phyloP scores from a whole-genome alignment of 2,329 filamentous ascomycete species.

The Cercospora janseana region DNA sequence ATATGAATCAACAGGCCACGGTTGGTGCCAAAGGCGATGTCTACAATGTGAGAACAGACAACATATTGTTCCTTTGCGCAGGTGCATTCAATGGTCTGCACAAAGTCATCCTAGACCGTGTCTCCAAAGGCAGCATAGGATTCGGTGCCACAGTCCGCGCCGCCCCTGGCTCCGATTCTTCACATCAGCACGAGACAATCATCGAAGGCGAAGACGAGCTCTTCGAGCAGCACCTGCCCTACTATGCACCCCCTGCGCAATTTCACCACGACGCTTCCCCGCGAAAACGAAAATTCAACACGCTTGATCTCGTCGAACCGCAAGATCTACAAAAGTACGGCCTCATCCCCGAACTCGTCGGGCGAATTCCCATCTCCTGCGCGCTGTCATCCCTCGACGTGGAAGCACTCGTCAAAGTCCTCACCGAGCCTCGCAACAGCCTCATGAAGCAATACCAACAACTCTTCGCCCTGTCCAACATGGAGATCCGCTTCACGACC shows the following conservation, averaged over 20 bases:
- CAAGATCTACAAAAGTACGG: constrained; percentile 67
- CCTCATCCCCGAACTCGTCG: constrained; percentile 92
- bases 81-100: constrained; percentile 93
- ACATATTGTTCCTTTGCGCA: constrained; percentile 95
- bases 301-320: constrained; percentile 68
- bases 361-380: constrained; percentile 87
- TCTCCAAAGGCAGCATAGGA: constrained; percentile 81
- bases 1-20: constrained; percentile 30
- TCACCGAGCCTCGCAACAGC: constrained; percentile 89
- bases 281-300: constrained; percentile 65
- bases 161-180: constrained; percentile 29
- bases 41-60: constrained; percentile 82
- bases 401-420: constrained; percentile 72
- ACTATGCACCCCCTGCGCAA: constrained; percentile 44
- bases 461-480: constrained; percentile 75
- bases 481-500: constrained; percentile 78
- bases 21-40: constrained; percentile 53
- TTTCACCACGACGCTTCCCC: background rate
- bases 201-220: constrained; percentile 57
- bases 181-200: constrained; percentile 59
- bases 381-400: constrained; percentile 74
- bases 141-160: constrained; percentile 80
- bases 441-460: constrained; percentile 85
- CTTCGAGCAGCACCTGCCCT: constrained; percentile 47
- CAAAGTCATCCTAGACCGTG: constrained; percentile 80